phyloP scores from a whole-genome alignment of 73 alveolate species.

The Paramecium caudatum region DNA sequence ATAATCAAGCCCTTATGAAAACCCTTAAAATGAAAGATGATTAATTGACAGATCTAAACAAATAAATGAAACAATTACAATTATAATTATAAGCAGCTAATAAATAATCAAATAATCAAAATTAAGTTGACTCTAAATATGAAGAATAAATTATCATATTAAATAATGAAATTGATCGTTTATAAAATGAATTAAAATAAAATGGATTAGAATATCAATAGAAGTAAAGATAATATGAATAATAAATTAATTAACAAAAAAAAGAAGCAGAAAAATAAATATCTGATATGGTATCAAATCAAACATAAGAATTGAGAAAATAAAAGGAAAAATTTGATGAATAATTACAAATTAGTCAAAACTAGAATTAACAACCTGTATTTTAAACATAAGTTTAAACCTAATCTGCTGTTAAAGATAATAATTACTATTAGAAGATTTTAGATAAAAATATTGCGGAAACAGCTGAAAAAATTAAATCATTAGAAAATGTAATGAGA shows the following conservation, averaged over 20 bases:
- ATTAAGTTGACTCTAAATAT: no score
- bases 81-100: neutral
- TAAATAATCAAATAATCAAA: neutral
- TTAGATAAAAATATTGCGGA: neutral
- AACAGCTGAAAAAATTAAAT: neutral
- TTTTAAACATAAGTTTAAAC: neutral
- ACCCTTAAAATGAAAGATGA: neutral
- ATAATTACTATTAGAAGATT: neutral
- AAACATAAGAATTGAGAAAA: neutral
- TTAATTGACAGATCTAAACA: neutral
- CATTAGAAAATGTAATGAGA: constrained; percentile 12
- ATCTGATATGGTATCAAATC: neutral
- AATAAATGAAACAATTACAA: neutral
- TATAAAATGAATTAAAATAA: neutral
- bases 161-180: neutral
- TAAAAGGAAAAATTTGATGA: neutral
- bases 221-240: neutral
- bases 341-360: neutral
- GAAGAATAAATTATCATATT: no score
- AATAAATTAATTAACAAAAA: neutral
- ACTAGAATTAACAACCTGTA: neutral
- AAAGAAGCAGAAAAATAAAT: neutral
- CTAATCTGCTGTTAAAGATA: neutral
- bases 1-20: no score
- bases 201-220: neutral